Conservation (phyloP, 495 filamentous ascomycete species). For the Chaetomium fimeti region DNA sequence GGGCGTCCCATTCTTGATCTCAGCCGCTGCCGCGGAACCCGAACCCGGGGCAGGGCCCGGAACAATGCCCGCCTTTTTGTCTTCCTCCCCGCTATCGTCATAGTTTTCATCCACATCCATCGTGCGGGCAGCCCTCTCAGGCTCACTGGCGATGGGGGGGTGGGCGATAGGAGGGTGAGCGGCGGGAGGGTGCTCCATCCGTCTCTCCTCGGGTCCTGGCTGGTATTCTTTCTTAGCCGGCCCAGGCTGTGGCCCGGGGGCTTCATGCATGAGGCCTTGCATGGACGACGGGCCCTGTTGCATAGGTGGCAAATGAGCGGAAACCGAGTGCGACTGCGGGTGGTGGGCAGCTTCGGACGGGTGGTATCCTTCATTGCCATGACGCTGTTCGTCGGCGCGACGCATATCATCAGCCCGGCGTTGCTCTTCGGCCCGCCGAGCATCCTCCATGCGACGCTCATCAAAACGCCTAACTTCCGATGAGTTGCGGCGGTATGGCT, state of each 20-base stretch:
- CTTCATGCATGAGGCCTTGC: slow-evolving; percentile 58
- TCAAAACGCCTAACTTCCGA: slow-evolving; percentile 68
- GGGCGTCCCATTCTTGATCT: slow-evolving; percentile 49
- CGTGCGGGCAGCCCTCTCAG: slow-evolving; percentile 83
- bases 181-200: slow-evolving; percentile 50
- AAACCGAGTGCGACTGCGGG: slow-evolving; percentile 63
- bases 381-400: slow-evolving; percentile 59
- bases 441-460: slow-evolving; percentile 47
- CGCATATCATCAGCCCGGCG: slow-evolving; percentile 51
- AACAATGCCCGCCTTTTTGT: slow-evolving; percentile 56
- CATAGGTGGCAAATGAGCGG: slow-evolving; percentile 67
- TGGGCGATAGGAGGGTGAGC: slow-evolving; percentile 49
- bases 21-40: slow-evolving; percentile 33
- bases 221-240: slow-evolving; percentile 57
- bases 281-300: slow-evolving; percentile 59
- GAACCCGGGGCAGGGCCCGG: slow-evolving; percentile 35
- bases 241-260: slow-evolving; percentile 47
- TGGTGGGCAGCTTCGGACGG: slow-evolving; percentile 91
- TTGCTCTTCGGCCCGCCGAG: slow-evolving; percentile 49
- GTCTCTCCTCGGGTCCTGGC: slow-evolving; percentile 47
- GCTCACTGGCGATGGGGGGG: slow-evolving; percentile 52
- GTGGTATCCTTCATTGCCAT: slow-evolving; percentile 73
- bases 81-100: slow-evolving; percentile 85
- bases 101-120: slow-evolving; percentile 98
- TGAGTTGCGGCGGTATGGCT: slow-evolving; percentile 70